Evolutionary conservation across 352 stramenopile genomes (phyloP).

Genomic region (Phytophthora vignae): DNA sequence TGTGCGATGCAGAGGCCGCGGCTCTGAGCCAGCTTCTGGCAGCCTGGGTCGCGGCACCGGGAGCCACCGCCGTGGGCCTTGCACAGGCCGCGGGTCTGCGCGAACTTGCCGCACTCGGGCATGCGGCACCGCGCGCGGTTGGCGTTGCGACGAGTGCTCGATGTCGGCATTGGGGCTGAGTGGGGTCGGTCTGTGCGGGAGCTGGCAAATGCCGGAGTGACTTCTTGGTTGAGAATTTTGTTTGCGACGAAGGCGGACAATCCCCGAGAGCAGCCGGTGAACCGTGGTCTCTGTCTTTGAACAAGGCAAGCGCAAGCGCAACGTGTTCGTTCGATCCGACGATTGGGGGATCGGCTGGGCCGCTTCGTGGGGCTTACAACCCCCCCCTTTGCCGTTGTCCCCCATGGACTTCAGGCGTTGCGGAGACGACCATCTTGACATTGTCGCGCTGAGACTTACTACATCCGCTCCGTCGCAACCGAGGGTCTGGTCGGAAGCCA

Average conservation of each 20-base stretch:
- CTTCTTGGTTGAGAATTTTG: constrained; percentile 32
- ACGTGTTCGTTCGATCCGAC: constrained; percentile 40
- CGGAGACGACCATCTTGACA: constrained; percentile 9
- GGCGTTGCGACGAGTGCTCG: constrained; percentile 52
- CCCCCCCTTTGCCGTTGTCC: constrained; percentile 29
- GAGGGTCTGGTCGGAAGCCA: constrained; percentile 31
- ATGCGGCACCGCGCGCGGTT: constrained; percentile 79
- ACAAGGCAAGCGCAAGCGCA: constrained; percentile 24
- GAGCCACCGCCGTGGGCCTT: constrained; percentile 86
- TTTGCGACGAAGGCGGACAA: constrained; percentile 33
- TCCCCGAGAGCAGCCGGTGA: constrained; percentile 12
- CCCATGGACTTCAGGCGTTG: constrained; percentile 6
- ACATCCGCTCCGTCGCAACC: constrained; percentile 8
- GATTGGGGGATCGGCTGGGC: constrained; percentile 15
- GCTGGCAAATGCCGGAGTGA: constrained; percentile 35
- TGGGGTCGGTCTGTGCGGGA: constrained; percentile 17
- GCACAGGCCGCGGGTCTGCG: constrained; percentile 76
- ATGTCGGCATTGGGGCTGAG: constrained; percentile 34
- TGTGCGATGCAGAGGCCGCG: constrained; percentile 82
- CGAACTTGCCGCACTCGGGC: constrained; percentile 76
- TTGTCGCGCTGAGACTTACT: constrained; percentile 14
- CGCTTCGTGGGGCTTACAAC: background rate
- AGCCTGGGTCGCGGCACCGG: constrained; percentile 72
- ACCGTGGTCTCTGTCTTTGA: constrained; percentile 26
- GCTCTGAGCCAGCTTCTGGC: constrained; percentile 81